Conservation (phyloP, 208 protist species). For the Acanthamoeba rhysodes region DNA sequence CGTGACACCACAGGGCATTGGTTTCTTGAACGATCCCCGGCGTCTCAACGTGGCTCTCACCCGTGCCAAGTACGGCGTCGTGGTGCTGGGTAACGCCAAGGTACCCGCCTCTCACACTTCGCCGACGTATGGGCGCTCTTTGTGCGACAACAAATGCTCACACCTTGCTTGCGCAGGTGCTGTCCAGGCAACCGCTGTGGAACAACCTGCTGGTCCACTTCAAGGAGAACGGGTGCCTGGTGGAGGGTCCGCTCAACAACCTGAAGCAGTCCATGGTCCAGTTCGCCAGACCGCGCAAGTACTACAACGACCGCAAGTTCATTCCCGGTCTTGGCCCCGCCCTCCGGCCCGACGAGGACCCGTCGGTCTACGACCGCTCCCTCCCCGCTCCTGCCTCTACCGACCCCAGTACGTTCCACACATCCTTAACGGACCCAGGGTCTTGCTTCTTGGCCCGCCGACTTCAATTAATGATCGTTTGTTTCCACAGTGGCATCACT, state of each 20-base stretch:
- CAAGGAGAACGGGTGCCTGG: constrained; percentile 90
- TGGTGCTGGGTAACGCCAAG: constrained; percentile 97
- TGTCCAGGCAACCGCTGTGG: constrained; percentile 90
- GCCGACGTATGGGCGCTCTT: not conserved
- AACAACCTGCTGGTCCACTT: constrained; percentile 94
- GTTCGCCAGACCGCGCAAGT: constrained; percentile 86
- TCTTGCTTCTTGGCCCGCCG: not conserved
- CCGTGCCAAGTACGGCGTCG: constrained; percentile 95
- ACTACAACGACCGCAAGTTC: constrained; percentile 48
- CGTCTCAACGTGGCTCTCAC: constrained; percentile 98
- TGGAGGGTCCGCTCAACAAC: constrained; percentile 92
- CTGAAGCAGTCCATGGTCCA: constrained; percentile 89
- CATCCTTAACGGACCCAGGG: too few species aligned
- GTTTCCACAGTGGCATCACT: not conserved
- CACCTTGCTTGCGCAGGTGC: not conserved
- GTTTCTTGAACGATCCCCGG: constrained; percentile 97
- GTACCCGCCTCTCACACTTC: constrained; percentile 90
- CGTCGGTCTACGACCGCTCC: constrained; percentile 13
- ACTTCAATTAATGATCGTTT: not conserved
- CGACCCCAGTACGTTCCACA: not conserved
- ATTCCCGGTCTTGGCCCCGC: constrained; percentile 10
- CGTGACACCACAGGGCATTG: constrained; percentile 90
- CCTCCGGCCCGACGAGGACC: constrained; percentile 5
- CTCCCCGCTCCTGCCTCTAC: not conserved
- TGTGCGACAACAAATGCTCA: too few species aligned